Base-by-base conservation (phyloP, 2,329 filamentous ascomycete species). In the Penicillium sp. region DNA sequence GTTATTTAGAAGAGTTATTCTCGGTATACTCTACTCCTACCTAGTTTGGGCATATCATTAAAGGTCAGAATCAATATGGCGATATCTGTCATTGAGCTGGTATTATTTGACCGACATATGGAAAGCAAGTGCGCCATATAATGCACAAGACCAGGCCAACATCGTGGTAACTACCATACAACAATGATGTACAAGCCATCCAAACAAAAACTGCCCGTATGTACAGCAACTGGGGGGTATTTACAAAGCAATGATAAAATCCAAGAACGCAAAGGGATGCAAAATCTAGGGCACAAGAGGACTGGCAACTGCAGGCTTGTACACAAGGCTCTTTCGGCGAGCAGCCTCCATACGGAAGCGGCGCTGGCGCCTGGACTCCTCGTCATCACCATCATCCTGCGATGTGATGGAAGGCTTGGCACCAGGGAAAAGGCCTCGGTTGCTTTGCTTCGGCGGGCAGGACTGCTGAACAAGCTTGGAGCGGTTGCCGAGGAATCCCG, bases 281-380 rank as follows among this genome's bases (percentile, higher is more conserved):
- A 55, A 42, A 27, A 56, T 54, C 63, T 62, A 69, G 40, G 79
- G 83, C 24, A 84, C 81, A 62, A 92, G 74, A 2, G 89, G 89
- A 70, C 89, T 92, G 16, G 83, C 86, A 54, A 90, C 76, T 73
- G 88, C 88, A 29, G 89, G 89, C 31, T 88, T 88, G 76, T 87
- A 91, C 67, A 90, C 88, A 71, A 91, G 70, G 67, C 88, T 93
- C 82, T 90, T 91, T 56, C 89, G 81, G 56, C 88, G 80, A 0
- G 88, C 88, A 10, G 87, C 85, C 79, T 89, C 84, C 56, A 92
- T 75, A 45, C 85, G 79, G 72, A 83, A 79, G 57, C 85, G 75
- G 51, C 88, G 77, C 16, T 69, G 67, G 21, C 72, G 68, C 39
- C 70, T 69, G 1, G 63, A 56, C 34, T 74, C 69, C 42, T 67